Base-by-base conservation (phyloP, 1,284 basidiomycete genomes). In the Inonotus hispidus region DNA sequence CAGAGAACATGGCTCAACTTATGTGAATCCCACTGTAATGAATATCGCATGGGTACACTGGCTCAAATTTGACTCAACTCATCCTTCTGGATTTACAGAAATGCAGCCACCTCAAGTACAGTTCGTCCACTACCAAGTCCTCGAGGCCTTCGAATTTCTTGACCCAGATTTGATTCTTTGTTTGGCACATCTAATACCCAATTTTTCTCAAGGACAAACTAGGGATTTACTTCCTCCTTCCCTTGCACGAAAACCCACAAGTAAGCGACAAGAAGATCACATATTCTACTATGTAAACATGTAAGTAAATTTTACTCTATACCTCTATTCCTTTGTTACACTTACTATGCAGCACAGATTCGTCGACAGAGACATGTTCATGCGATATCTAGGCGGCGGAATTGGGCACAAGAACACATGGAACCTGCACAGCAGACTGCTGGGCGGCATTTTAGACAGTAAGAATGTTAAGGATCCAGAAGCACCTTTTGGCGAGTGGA, bases 281-380 rank as follows among this genome's bases (percentile, higher is more conserved):
- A 27, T 27, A 27, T 41, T 39, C 23, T 63, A 60, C 41, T 63
- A 63, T 55, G 61, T 66, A 14, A 64, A 63, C 37, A 27, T 58
- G 65, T 64, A 39, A 35, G 61, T 46, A 14, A 64, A 11, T 32
- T 4, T 29, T 45, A 25, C n/a, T 58, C 2, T 3, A 25, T 46
- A 29, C 13, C 66, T 62, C 53, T 68, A 27, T 61, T 56, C 49
- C 11, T 4, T 21, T 49, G 4, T 21, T 49, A 13, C 21, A n/a
- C 4, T 49, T 10, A 49, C 23, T 10, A 49, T 49, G n/a, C 25
- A 23, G 21, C n/a, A 21, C 19, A 76, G 74, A 1, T 76, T 74
- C 61, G 69, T 70, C 41, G 74, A 76, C 58, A 61, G 69, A 2
- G 73, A 76, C 50, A 72, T 74, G 70, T 66, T 71, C n/a, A 71